phyloP scores from a whole-genome alignment of 163 green algal species.

The Coccomyxa subellipsoidea region DNA sequence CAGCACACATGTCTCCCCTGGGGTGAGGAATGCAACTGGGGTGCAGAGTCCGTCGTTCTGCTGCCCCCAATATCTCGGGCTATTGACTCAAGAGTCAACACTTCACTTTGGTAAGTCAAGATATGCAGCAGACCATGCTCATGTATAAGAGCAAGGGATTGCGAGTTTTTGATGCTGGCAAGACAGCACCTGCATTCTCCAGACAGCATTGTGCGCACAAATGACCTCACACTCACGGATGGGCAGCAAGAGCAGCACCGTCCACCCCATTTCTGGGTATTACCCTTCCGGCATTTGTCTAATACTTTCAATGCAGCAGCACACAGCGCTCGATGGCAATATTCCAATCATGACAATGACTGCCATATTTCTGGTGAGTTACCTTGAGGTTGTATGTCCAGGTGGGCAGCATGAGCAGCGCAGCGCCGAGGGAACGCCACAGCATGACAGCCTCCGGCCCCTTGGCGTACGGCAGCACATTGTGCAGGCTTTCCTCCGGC shows the following conservation, averaged over 20 bases:
- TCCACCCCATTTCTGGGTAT: too few relatives aligned
- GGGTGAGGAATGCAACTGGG: too few relatives aligned
- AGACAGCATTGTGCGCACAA: too few relatives aligned
- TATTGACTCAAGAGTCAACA: not conserved
- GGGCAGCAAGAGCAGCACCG: too few relatives aligned
- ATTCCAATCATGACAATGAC: not conserved
- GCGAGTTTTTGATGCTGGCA: too few relatives aligned
- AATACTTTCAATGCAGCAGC: not conserved
- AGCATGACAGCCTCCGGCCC: not conserved
- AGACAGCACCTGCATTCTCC: too few relatives aligned
- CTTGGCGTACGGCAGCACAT: not conserved
- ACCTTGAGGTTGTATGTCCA: constrained; percentile 8
- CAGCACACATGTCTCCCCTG: too few relatives aligned
- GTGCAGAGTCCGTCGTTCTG: not conserved
- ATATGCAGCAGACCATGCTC: too few relatives aligned
- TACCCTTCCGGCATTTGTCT: too few relatives aligned
- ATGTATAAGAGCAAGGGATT: too few relatives aligned
- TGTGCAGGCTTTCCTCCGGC: not conserved
- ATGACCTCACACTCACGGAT: too few relatives aligned
- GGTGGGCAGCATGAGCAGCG: constrained; percentile 12
- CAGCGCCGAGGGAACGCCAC: not conserved
- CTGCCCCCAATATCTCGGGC: not conserved
- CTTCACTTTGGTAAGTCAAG: not conserved
- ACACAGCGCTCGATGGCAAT: too few relatives aligned
- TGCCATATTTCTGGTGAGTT: not conserved